Percentiles rank a stretch among this genome's conserved stretches.
These are phyloP conservation scores for Cryphonectria parasitica DNA, from an alignment of 2,329 filamentous ascomycete species.

Conservation along the genomic window DNA sequence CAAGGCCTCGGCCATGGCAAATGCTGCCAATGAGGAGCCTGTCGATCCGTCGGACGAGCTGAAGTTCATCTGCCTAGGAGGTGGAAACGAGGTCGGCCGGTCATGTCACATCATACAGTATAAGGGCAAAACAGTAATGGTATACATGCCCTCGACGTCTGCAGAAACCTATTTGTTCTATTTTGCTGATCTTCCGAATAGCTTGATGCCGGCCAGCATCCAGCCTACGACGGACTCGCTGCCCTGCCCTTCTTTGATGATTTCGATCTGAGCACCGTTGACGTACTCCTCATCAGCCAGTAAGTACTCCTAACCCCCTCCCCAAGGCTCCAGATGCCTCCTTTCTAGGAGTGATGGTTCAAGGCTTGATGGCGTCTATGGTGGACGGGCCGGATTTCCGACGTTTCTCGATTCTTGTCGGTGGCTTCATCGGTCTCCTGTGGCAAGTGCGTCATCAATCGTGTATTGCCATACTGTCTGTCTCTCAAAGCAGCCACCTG, in stretches of 20 bases:
- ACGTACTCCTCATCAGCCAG: slow-evolving; percentile 98
- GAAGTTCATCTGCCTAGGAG: slow-evolving; percentile 89
- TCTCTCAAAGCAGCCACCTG: slow-evolving; percentile 2
- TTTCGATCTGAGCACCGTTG: slow-evolving; percentile 95
- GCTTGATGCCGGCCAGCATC: slow-evolving; percentile 97
- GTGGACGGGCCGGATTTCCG: slow-evolving; percentile 27
- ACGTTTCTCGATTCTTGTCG: slow-evolving; percentile 18
- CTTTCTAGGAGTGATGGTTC: slow-evolving; percentile 26
- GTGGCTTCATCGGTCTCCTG: slow-evolving; percentile 4
- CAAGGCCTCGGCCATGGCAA: slow-evolving; percentile 77
- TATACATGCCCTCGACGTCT: slow-evolving; percentile 47
- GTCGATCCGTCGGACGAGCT: slow-evolving; percentile 93
- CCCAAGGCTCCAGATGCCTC: slow-evolving; percentile 25
- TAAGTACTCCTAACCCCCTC: slow-evolving; percentile 62
- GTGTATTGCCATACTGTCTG: slow-evolving; percentile 6
- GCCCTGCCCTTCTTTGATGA: slow-evolving; percentile 97
- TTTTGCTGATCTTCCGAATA: slow-evolving; percentile 42
- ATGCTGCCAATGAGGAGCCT: slow-evolving; percentile 73
- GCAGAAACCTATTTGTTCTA: slow-evolving; percentile 11
- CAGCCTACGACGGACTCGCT: slow-evolving; percentile 91
- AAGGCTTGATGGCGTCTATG: slow-evolving; percentile 20
- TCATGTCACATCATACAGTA: slow-evolving; percentile 99
- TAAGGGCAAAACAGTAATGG: slow-evolving; percentile 99
- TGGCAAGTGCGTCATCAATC: not conserved
- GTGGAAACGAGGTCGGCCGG: slow-evolving; percentile 94